Conservation (phyloP, 768 basidiomycete species). For the Cytidiella melzeri region DNA sequence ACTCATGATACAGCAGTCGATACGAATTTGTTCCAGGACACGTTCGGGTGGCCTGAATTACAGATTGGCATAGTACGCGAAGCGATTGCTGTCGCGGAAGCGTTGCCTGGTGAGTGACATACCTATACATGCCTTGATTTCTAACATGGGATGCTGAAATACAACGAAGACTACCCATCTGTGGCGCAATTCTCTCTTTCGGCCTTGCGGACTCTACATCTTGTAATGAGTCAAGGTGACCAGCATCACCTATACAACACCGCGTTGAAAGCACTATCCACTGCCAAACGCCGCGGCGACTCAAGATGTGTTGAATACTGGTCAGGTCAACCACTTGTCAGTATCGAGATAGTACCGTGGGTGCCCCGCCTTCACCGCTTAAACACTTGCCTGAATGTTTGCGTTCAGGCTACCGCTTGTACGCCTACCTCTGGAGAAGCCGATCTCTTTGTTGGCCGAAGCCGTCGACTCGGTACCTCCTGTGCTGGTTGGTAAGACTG, state of each 20-base stretch:
- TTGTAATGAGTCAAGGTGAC: constrained; percentile 64
- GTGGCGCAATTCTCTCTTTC: constrained; percentile 90
- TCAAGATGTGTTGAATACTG: constrained; percentile 73
- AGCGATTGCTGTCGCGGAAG: constrained; percentile 85
- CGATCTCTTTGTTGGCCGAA: constrained; percentile 45
- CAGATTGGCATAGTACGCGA: constrained; percentile 93
- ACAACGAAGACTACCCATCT: constrained; percentile 67
- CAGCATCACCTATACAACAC: constrained; percentile 76
- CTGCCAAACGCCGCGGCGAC: constrained; percentile 74
- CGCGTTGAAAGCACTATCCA: constrained; percentile 64
- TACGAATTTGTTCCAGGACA: constrained; percentile 37
- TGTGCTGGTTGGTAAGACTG: constrained; percentile 51
- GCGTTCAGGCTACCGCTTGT: constrained; percentile 56
- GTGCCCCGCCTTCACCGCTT: constrained; percentile 22
- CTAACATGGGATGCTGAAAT: constrained; percentile 1
- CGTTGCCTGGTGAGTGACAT: constrained; percentile 81
- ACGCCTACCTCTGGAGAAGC: constrained; percentile 70
- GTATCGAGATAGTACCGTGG: constrained; percentile 74
- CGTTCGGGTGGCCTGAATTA: constrained; percentile 91
- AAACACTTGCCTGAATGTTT: constrained; percentile 5
- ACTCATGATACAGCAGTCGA: constrained; percentile 37
- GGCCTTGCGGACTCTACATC: constrained; percentile 67
- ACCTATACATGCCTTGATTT: background rate
- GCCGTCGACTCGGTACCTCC: constrained; percentile 33
- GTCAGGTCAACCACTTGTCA: constrained; percentile 75